These are phyloP conservation scores for Vitis cinerea DNA, from an alignment of 164 flowering plant genomes.

Conservation along the genomic window DNA sequence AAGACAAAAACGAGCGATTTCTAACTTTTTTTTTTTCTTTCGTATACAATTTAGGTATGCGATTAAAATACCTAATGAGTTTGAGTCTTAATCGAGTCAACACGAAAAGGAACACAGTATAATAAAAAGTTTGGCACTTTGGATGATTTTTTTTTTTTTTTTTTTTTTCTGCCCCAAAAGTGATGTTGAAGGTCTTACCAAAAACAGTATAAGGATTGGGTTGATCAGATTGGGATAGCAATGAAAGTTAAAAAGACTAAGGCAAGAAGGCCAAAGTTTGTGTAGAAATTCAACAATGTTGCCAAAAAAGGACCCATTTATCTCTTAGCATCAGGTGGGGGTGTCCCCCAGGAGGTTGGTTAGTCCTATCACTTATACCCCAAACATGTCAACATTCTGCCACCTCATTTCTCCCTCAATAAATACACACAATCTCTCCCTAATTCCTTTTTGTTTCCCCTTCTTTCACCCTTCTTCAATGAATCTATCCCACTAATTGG, in stretches of 20 bases:
- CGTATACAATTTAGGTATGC: too few species aligned
- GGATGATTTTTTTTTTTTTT: too few species aligned
- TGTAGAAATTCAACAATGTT: neutral
- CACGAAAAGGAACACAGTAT: too few species aligned
- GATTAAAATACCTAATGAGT: too few species aligned
- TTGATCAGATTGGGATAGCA: conserved; percentile 10
- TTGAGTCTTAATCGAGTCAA: too few species aligned
- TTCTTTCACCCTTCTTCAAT: too few species aligned
- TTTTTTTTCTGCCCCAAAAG: neutral
- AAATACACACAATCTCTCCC: neutral
- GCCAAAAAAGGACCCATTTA: conserved; percentile 10
- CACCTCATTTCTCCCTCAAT: neutral
- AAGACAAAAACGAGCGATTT: too few species aligned
- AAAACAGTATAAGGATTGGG: conserved; percentile 12
- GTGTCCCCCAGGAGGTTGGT: conserved; percentile 20
- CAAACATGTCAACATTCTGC: conserved; percentile 2
- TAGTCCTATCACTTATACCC: conserved; percentile 18
- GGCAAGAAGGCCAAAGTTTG: neutral
- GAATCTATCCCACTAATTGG: too few species aligned
- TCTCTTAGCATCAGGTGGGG: conserved; percentile 14
- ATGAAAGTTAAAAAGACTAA: neutral
- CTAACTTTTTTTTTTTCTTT: too few species aligned
- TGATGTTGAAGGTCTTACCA: conserved; percentile 2
- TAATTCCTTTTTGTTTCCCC: too few species aligned
- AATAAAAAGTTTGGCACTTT: too few species aligned